Evolutionary conservation across 106 monocot genomes (phyloP).

Genomic region (Dioscorea alata): DNA sequence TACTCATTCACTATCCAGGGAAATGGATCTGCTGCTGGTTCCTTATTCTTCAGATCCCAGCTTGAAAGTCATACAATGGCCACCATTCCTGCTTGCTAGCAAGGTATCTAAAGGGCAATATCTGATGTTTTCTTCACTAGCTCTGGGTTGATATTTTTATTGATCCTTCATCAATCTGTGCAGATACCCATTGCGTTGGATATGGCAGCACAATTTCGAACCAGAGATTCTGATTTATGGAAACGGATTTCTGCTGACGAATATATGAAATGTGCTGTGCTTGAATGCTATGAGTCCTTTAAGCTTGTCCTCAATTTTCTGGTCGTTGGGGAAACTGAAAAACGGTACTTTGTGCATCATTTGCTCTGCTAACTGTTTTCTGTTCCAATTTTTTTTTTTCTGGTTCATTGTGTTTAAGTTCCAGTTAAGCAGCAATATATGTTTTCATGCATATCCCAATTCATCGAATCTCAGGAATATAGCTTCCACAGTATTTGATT

Average conservation of each 20-base stretch:
- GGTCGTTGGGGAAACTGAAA: conserved; percentile 93
- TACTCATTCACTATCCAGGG: conserved; percentile 44
- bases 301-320: conserved; percentile 85
- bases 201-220: conserved; percentile 91
- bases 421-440: no score
- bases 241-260: conserved; percentile 97
- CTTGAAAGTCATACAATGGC: conserved; percentile 95
- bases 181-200: conserved; percentile 98
- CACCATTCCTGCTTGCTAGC: conserved; percentile 97
- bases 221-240: conserved; percentile 94
- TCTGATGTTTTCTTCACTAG: not conserved
- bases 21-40: conserved; percentile 94
- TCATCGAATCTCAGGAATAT: no score
- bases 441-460: no score
- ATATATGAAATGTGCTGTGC: conserved; percentile 98
- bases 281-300: conserved; percentile 98
- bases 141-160: not conserved
- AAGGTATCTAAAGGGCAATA: conserved; percentile 45
- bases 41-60: conserved; percentile 93
- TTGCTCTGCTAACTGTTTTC: no score
- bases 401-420: no score
- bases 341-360: conserved; percentile 40
- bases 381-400: not conserved
- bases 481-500: no score
- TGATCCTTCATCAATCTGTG: conserved; percentile 7